Evolutionary conservation across 2,329 filamentous ascomycete genomes (phyloP).

Genomic region (Apiospora malaysiana): DNA sequence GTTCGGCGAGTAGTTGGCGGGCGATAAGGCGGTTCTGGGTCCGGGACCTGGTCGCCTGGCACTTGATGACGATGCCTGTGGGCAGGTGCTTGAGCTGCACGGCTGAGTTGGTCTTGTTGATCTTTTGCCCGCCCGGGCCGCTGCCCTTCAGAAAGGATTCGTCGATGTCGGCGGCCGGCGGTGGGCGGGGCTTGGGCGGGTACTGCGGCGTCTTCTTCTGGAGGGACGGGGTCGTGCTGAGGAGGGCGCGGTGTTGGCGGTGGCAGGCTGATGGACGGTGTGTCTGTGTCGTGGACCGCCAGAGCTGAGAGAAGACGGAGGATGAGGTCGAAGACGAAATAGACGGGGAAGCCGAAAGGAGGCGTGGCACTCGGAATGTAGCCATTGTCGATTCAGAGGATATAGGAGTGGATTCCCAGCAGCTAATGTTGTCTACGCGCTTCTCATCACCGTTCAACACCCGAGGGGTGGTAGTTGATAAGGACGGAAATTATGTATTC

Average conservation of each 20-base stretch:
- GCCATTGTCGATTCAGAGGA: neutral
- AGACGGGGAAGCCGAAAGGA: neutral
- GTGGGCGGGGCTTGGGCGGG: slow-evolving; percentile 74
- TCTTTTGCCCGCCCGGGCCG: slow-evolving; percentile 95
- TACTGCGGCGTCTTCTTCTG: slow-evolving; percentile 59
- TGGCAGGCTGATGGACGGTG: neutral
- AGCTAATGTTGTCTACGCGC: neutral
- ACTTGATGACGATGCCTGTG: slow-evolving; percentile 92
- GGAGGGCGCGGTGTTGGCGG: slow-evolving; percentile 34
- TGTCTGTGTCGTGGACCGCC: too few species aligned
- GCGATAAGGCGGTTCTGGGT: slow-evolving; percentile 88
- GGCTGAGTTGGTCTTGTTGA: slow-evolving; percentile 94
- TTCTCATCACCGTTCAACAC: neutral
- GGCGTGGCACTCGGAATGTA: neutral
- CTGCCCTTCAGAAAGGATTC: slow-evolving; percentile 89
- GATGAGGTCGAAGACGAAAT: neutral
- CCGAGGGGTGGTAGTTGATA: neutral
- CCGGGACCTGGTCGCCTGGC: slow-evolving; percentile 86
- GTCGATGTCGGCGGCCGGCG: slow-evolving; percentile 79
- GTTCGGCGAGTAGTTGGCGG: slow-evolving; percentile 75
- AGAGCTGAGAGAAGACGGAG: neutral
- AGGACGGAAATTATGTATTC: neutral
- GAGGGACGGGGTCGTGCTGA: slow-evolving; percentile 34
- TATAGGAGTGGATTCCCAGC: neutral
- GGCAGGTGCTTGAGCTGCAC: slow-evolving; percentile 91